phyloP scores from a whole-genome alignment of 208 protist species.

The Naegleria fowleri region DNA sequence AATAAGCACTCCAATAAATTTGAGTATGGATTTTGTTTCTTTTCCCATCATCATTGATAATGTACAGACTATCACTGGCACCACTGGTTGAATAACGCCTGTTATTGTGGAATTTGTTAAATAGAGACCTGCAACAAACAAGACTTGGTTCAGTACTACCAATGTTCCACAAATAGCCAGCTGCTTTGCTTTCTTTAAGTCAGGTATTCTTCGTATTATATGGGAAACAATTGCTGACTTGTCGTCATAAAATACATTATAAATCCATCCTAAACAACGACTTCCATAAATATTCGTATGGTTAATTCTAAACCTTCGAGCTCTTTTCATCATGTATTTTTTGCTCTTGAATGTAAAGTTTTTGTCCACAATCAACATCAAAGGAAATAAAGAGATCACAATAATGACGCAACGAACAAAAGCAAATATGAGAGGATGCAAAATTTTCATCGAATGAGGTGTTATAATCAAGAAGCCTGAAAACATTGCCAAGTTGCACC shows the following conservation, averaged over 20 bases:
- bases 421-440: neutral
- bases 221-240: neutral
- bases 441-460: neutral
- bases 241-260: neutral
- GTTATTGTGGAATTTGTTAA: neutral
- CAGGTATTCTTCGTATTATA: neutral
- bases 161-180: neutral
- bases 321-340: neutral
- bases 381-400: neutral
- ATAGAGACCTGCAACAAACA: neutral
- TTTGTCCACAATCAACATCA: neutral
- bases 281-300: neutral
- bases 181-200: neutral
- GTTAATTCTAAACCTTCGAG: neutral
- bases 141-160: neutral
- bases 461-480: neutral
- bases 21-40: neutral
- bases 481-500: neutral
- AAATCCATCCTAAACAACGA: neutral
- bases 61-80: neutral
- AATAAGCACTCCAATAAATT: neutral
- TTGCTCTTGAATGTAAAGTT: neutral
- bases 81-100: neutral
- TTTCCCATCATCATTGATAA: neutral
- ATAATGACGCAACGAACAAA: neutral